Evolutionary conservation across 208 protist genomes (phyloP).

Genomic region (Ichthyophonus hoferi): DNA sequence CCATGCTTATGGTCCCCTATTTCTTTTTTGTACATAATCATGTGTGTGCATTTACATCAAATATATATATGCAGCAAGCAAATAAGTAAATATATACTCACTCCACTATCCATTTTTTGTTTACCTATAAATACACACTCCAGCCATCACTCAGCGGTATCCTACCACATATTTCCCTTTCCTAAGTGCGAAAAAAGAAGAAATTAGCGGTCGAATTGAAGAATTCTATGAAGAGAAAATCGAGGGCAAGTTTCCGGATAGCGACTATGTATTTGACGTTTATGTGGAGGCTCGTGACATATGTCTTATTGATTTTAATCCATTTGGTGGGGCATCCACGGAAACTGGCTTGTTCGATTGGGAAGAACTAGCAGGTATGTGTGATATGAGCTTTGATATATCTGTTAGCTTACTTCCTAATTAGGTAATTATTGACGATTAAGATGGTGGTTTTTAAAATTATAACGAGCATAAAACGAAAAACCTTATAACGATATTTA

Average conservation of each 20-base stretch:
- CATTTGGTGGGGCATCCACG: background rate
- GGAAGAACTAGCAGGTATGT: slow-evolving; percentile 18
- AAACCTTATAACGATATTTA: too few relatives aligned
- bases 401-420: too few relatives aligned
- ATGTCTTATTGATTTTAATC: background rate
- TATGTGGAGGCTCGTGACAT: background rate
- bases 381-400: too few relatives aligned
- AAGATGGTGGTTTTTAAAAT: too few relatives aligned
- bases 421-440: too few relatives aligned
- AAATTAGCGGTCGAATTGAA: background rate
- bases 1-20: too few relatives aligned
- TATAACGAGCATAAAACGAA: too few relatives aligned
- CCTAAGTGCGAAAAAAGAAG: background rate
- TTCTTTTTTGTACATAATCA: too few relatives aligned
- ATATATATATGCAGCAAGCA: too few relatives aligned
- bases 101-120: too few relatives aligned
- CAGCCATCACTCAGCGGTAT: background rate
- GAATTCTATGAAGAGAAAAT: slow-evolving; percentile 14
- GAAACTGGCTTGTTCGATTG: slow-evolving; percentile 24
- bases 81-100: too few relatives aligned
- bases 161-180: background rate
- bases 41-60: too few relatives aligned
- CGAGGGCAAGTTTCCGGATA: slow-evolving; percentile 5
- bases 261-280: slow-evolving; percentile 40
- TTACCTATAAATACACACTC: background rate